Percentiles rank a stretch among this genome's conserved stretches.
phyloP scores from a whole-genome alignment of 2,329 filamentous ascomycete species.

The Onygenales sp. region DNA sequence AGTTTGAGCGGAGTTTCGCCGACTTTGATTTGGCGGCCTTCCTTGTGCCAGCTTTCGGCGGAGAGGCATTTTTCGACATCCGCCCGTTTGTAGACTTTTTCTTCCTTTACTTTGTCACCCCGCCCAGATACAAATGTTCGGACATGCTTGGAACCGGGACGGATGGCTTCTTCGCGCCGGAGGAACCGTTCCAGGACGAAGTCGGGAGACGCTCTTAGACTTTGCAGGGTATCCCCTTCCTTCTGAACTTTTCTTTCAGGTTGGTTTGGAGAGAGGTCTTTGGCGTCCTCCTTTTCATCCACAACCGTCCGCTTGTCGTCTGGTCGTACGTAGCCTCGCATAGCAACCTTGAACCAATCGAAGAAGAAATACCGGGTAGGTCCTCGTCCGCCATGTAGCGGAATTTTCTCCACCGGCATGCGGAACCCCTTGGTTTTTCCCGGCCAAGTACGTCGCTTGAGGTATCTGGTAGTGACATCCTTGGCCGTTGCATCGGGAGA shows the following conservation, averaged over 20 bases:
- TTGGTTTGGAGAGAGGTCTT: constrained; percentile 63
- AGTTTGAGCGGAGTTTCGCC: constrained; percentile 71
- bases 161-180: constrained; percentile 81
- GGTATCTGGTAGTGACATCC: constrained; percentile 85
- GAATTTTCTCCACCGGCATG: constrained; percentile 68
- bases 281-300: constrained; percentile 70
- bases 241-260: constrained; percentile 60
- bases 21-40: constrained; percentile 65
- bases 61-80: constrained; percentile 83
- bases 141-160: constrained; percentile 57
- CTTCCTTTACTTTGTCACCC: constrained; percentile 60
- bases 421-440: constrained; percentile 83
- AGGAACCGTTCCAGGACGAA: constrained; percentile 80
- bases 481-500: constrained; percentile 81
- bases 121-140: constrained; percentile 69
- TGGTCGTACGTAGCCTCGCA: constrained; percentile 60
- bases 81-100: constrained; percentile 68
- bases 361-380: constrained; percentile 68
- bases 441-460: constrained; percentile 71
- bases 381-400: constrained; percentile 66
- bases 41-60: constrained; percentile 95
- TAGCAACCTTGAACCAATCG: constrained; percentile 80
- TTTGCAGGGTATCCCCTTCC: constrained; percentile 73
- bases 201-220: constrained; percentile 76
- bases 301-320: constrained; percentile 51